Evolutionary conservation across 140 eudicot species (phyloP).

Genomic region (Erigeron philadelphicus): DNA sequence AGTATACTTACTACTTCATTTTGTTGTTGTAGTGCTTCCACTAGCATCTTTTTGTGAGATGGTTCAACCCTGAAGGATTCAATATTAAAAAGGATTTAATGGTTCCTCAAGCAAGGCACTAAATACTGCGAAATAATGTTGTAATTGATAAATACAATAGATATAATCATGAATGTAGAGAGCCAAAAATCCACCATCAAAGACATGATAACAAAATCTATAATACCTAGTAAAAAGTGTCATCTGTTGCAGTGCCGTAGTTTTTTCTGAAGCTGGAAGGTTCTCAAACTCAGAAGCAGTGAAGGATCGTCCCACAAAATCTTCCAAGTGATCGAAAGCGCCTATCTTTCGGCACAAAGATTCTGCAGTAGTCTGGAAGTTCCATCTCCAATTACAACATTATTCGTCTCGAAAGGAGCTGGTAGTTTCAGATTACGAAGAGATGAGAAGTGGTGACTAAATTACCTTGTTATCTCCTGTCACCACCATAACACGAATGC

Average conservation of each 20-base stretch:
- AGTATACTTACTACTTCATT: conserved; percentile 82
- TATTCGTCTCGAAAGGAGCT: neutral
- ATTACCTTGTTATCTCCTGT: conserved; percentile 99
- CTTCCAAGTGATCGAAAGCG: conserved; percentile 83
- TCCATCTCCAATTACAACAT: conserved; percentile 27
- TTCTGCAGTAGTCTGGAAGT: conserved; percentile 81
- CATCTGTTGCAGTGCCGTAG: conserved; percentile 88
- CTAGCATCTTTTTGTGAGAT: conserved; percentile 96
- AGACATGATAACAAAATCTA: neutral
- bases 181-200: neutral
- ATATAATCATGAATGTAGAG: neutral
- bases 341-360: conserved; percentile 87
- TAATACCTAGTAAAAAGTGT: conserved; percentile 76
- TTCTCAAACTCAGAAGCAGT: conserved; percentile 98
- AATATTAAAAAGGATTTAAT: conserved; percentile 7
- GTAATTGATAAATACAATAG: neutral
- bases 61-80: conserved; percentile 79
- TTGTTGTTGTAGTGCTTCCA: conserved; percentile 95
- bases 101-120: neutral
- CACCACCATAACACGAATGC: conserved; percentile 96
- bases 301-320: conserved; percentile 75
- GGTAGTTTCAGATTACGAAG: neutral
- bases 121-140: neutral
- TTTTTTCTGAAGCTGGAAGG: conserved; percentile 69
- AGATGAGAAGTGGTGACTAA: neutral